phyloP scores from a whole-genome alignment of 2,329 filamentous ascomycete genomes.

The Anthostomella pinea region DNA sequence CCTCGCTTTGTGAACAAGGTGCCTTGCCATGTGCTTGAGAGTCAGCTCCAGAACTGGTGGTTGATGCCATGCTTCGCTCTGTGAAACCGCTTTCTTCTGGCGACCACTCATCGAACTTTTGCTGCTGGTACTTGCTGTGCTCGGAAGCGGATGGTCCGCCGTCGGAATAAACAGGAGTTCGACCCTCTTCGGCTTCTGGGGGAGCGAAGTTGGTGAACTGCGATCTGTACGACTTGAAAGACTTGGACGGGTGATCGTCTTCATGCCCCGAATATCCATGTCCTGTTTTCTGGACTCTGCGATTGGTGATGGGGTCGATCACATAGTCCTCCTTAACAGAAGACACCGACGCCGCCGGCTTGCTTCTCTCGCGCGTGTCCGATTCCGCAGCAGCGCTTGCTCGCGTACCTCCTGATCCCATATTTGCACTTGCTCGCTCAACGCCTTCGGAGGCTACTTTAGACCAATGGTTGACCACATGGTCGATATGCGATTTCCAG shows the following conservation, averaged over 20 bases:
- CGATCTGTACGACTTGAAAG: constrained; percentile 34
- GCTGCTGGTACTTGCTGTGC: constrained; percentile 33
- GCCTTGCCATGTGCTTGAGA: constrained; percentile 6
- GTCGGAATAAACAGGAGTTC: constrained; percentile 31
- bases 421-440: constrained; percentile 5
- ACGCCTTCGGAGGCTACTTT: constrained; percentile 7
- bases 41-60: not conserved
- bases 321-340: constrained; percentile 33
- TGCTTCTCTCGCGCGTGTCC: constrained; percentile 2
- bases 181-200: constrained; percentile 12
- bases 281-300: constrained; percentile 39
- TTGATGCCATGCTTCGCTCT: no score
- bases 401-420: not conserved
- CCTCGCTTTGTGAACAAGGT: constrained; percentile 26
- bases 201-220: constrained; percentile 31
- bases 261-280: constrained; percentile 11
- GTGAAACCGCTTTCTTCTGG: constrained; percentile 10
- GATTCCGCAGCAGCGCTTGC: no score
- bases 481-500: constrained; percentile 18
- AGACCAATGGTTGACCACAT: constrained; percentile 11
- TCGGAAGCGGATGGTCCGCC: constrained; percentile 35
- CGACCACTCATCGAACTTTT: constrained; percentile 29
- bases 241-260: constrained; percentile 26
- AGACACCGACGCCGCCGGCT: constrained; percentile 2
- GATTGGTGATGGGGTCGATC: constrained; percentile 60